Conservation (phyloP, 23 red algal genomes). For the Rhodosorus marinus region DNA sequence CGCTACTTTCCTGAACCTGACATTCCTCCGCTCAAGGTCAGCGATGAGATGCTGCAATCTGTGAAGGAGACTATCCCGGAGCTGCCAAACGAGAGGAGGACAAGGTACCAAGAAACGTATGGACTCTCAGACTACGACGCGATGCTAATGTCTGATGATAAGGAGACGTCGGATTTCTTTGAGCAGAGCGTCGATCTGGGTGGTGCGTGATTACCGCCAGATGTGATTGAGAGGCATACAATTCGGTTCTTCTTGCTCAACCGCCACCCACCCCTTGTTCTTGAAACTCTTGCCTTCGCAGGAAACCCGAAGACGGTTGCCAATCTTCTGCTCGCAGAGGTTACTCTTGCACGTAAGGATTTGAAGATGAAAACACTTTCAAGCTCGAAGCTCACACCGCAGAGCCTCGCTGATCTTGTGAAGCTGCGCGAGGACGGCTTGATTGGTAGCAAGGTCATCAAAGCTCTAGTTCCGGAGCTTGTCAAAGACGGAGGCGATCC, state of each 20-base stretch:
- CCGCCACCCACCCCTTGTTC: too few species aligned
- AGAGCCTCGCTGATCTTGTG: slow-evolving; percentile 46
- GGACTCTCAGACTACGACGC: slow-evolving; percentile 71
- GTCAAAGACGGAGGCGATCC: slow-evolving; percentile 30
- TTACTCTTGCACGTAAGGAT: slow-evolving; percentile 47
- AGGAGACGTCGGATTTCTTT: slow-evolving; percentile 30
- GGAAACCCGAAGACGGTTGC: slow-evolving; percentile 49
- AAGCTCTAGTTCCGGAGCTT: slow-evolving; percentile 44
- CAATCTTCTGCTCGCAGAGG: slow-evolving; percentile 80
- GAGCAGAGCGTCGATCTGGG: too few species aligned
- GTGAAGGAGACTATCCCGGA: slow-evolving; percentile 46
- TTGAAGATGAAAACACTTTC: slow-evolving; percentile 12
- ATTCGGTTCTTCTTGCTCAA: not conserved
- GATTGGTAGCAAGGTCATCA: slow-evolving; percentile 87
- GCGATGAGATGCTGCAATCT: slow-evolving; percentile 5
- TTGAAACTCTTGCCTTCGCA: slow-evolving; percentile 13
- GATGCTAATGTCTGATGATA: slow-evolving; percentile 38
- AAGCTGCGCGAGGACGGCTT: slow-evolving; percentile 44
- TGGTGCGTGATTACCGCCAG: not conserved
- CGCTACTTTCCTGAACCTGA: slow-evolving; percentile 97
- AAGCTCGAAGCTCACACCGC: slow-evolving; percentile 22
- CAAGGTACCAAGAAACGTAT: slow-evolving; percentile 28
- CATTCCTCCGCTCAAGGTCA: slow-evolving; percentile 48
- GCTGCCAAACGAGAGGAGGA: slow-evolving; percentile 61
- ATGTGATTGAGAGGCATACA: not conserved